These are phyloP conservation scores for Trifolium dubium DNA, from an alignment of 306 rosid species.

Conservation along the genomic window DNA sequence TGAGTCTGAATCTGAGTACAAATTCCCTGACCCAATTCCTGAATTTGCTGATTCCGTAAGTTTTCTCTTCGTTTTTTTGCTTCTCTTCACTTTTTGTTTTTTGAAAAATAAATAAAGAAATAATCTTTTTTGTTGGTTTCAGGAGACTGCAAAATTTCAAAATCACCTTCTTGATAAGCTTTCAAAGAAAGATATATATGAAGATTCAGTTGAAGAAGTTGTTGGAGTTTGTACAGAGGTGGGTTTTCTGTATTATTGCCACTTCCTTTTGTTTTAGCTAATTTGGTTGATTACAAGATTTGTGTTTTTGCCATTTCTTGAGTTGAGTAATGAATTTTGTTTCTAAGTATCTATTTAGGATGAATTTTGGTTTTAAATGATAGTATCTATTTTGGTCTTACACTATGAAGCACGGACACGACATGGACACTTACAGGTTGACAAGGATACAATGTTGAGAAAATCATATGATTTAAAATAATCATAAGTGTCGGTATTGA, in stretches of 20 bases:
- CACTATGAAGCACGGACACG: no score
- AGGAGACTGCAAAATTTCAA: conserved; percentile 80
- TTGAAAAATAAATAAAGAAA: background rate
- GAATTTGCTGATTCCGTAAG: conserved; percentile 78
- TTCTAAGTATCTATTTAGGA: background rate
- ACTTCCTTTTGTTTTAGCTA: conserved; percentile 9
- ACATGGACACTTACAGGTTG: no score
- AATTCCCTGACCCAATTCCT: conserved; percentile 96
- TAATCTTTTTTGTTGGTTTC: conserved; percentile 18
- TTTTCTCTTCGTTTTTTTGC: conserved; percentile 25
- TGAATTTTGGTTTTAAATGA: no score
- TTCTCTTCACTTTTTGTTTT: background rate
- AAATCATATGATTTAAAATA: no score
- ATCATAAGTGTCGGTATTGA: no score
- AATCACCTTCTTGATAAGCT: conserved; percentile 67
- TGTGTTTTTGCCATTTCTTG: conserved; percentile 11
- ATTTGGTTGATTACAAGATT: conserved; percentile 15
- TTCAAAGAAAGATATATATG: conserved; percentile 67
- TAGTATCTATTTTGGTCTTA: no score
- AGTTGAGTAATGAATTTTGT: conserved; percentile 4
- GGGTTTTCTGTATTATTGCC: conserved; percentile 16
- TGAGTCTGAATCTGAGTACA: conserved; percentile 84
- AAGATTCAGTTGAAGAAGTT: conserved; percentile 71
- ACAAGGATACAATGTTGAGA: no score
- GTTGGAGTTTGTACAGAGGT: conserved; percentile 87